Base-by-base conservation (phyloP, 2,329 filamentous ascomycete species). In the Aspergillus latus region DNA sequence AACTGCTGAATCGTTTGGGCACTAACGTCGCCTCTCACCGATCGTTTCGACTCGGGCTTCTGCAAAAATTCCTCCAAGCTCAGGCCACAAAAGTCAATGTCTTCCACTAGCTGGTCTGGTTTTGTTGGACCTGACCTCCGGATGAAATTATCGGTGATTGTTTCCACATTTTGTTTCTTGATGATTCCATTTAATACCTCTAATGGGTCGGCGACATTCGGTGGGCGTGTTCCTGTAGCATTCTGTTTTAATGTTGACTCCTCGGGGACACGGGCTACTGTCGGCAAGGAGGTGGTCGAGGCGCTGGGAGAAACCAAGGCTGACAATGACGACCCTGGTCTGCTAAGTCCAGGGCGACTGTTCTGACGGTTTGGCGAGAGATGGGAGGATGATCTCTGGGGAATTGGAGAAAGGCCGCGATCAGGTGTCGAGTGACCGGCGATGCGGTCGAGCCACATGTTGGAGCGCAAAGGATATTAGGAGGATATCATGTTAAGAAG, bases 401-500 rank as follows among this genome's bases (percentile, higher is more conserved):
- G 82, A 30, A 86, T 82, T 47, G 90, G 88, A 61, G 90, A 92
- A 68, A 85, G 88, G 49, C 87, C 79, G 70, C 90, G 85, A 71
- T 82, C 71, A 48, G 84, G 78, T 72, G 84, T 85, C 56, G 86
- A 83, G 73, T 88, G 87, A 66, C 83, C 86, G 62, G 88, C 87
- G 63, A 96, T 85, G 72, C 92, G 88, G 78, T 96, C 92, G 70
- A 95, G 85, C 92, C 92, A 96, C 90, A 96, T 96, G 49, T 54
- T 74, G 48, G 44, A 39, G 50, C 61, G 54, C 47, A 39, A 48
- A 56, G 53, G 45, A 49, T 4, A 16, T 50, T 32, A 45, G 10
- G 42, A 52, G 37, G 16, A 29, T 28, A 39, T 39, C 28, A 42
- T 52, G 39, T 52, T n/a, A 32, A 11, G 13, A 11, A 15, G 44